phyloP scores from a whole-genome alignment of 2,329 filamentous ascomycete genomes.

The Aspergillus sp. region DNA sequence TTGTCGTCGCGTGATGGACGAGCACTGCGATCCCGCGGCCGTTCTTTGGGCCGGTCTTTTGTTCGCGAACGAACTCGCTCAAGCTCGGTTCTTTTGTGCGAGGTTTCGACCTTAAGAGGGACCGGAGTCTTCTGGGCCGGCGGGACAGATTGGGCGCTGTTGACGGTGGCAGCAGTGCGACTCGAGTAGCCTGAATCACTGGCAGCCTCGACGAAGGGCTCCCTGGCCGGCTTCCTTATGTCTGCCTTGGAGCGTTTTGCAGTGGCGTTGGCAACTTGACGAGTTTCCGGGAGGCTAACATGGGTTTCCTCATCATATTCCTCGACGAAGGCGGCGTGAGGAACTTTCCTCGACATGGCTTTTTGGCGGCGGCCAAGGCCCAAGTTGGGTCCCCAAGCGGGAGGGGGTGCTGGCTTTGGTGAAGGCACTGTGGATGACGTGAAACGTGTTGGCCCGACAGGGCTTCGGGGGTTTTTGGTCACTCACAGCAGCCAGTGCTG shows the following conservation, averaged over 20 bases:
- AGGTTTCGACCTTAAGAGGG: constrained; percentile 39
- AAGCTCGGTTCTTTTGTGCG: constrained; percentile 30
- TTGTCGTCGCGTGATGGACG: constrained; percentile 32
- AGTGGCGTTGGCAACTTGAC: constrained; percentile 52
- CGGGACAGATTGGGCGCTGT: constrained; percentile 53
- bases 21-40: constrained; percentile 29
- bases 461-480: constrained; percentile 20
- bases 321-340: constrained; percentile 47
- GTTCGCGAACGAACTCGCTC: constrained; percentile 29
- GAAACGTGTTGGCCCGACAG: constrained; percentile 29
- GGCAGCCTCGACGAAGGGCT: constrained; percentile 47
- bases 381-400: constrained; percentile 26
- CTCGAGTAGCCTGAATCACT: constrained; percentile 65
- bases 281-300: constrained; percentile 46
- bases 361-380: constrained; percentile 27
- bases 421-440: constrained; percentile 26
- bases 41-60: constrained; percentile 36
- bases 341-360: constrained; percentile 41
- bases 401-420: constrained; percentile 24
- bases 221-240: constrained; percentile 33
- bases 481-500: constrained; percentile 23
- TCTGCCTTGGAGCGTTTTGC: constrained; percentile 49
- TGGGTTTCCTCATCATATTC: constrained; percentile 49
- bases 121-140: constrained; percentile 40
- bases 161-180: constrained; percentile 54